Evolutionary conservation across 352 stramenopile genomes (phyloP).

Genomic region (Globisporangium spinosum): DNA sequence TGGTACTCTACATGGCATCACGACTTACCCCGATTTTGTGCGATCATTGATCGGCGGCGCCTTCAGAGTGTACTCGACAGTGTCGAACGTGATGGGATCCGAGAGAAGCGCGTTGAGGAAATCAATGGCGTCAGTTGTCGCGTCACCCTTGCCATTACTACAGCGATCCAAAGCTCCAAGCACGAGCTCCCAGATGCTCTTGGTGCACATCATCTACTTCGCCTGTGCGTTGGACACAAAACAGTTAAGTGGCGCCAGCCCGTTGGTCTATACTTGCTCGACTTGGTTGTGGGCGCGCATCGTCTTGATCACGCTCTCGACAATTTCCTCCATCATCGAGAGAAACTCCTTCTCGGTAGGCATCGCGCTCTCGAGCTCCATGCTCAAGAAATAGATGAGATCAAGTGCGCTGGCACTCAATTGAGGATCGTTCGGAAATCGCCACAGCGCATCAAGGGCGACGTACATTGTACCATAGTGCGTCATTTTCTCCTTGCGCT

Average conservation of each 20-base stretch:
- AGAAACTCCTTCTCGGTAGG: conserved; percentile 6
- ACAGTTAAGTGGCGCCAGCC: conserved; percentile 46
- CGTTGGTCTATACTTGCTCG: conserved; percentile 49
- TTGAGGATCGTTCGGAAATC: conserved; percentile 33
- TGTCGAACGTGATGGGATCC: conserved; percentile 20
- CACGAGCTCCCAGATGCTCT: conserved; percentile 33
- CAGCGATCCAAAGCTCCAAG: conserved; percentile 21
- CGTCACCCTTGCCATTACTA: conserved; percentile 17
- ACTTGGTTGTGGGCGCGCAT: conserved; percentile 34
- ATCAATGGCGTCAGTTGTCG: conserved; percentile 31
- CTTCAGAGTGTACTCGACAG: conserved; percentile 9
- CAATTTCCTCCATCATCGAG: conserved; percentile 19
- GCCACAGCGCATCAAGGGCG: conserved; percentile 31
- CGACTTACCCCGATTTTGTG: conserved; percentile 12
- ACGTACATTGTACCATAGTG: conserved; percentile 26
- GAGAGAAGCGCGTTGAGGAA: conserved; percentile 38
- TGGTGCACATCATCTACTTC: conserved; percentile 21
- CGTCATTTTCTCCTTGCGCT: conserved; percentile 44
- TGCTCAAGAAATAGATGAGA: conserved; percentile 49
- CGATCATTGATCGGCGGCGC: conserved; percentile 9
- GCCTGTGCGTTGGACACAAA: conserved; percentile 26
- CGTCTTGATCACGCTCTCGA: conserved; percentile 25
- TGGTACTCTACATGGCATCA: neutral
- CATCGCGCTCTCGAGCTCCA: conserved; percentile 35
- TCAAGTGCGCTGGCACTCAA: conserved; percentile 44